Base-by-base conservation (phyloP, 306 rosid species). In the Chamaecrista fasciculata region DNA sequence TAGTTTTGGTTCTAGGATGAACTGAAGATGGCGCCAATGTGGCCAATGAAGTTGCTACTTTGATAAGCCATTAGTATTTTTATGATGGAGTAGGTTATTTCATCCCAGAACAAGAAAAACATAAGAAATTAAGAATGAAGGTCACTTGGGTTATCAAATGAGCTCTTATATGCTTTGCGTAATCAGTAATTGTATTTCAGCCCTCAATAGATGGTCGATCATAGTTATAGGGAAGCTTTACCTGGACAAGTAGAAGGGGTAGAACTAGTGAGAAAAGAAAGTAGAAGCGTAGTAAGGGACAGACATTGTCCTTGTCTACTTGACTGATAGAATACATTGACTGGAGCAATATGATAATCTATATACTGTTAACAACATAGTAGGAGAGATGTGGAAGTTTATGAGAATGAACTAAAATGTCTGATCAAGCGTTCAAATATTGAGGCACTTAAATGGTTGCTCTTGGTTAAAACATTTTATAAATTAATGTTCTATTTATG, bases 101-200 rank as follows among this genome's bases (percentile, higher is more conserved):
- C 78, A 39, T 47, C 60, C 47, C 66, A 80, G 46, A 62, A 68
- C 55, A 26, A 68, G 46, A 42, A 12, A 46, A 29, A 4, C 12
- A 21, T 40, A 24, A 33, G 36, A 33, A 33, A 33, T 33, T 65
- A 46, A 33, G 36, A 59, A 70, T 59, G 50, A 18, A 47, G 28
- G 28, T 49, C 63, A 18, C 64, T 58, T 69, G 77, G 50, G 43
- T 64, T 36, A 53, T 33, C 67, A 28, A 19, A 48, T 12, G 66
- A 24, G 43, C 43, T 60, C 26, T 50, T 16, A 66, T 46, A 72
- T 67, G 72, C 63, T 76, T 59, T 37, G 67, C 49, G 61, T 24
- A 70, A 71, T 39, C 56, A 62, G 11, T 63, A 23, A 29, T 76
- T 61, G 16, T 47, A 44, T 36, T 34, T 37, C 56, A 28, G 39